phyloP scores from a whole-genome alignment of 495 filamentous ascomycete species.

The Lindgomyces ingoldianus region DNA sequence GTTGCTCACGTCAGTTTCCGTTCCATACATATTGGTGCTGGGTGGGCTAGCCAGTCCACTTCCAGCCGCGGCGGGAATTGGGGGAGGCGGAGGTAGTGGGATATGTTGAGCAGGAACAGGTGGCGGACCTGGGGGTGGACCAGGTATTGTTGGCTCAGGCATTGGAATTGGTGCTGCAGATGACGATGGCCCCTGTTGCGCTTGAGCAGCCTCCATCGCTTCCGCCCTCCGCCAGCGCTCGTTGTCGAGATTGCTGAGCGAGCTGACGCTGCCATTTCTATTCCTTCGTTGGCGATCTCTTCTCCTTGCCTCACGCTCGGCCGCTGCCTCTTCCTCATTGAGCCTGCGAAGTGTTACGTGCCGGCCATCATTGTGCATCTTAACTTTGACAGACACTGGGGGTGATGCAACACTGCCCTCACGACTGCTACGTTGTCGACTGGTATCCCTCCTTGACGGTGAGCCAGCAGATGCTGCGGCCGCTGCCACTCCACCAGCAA shows the following conservation, averaged over 20 bases:
- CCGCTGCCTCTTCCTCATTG: conserved; percentile 77
- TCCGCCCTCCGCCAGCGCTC: conserved; percentile 38
- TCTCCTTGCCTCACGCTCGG: conserved; percentile 58
- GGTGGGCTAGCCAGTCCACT: conserved; percentile 35
- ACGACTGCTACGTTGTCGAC: conserved; percentile 43
- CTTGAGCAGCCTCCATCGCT: conserved; percentile 29
- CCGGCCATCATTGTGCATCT: conserved; percentile 75
- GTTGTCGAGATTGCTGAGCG: conserved; percentile 34
- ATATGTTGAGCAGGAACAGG: conserved; percentile 12
- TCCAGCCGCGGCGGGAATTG: conserved; percentile 27
- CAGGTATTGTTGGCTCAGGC: background rate
- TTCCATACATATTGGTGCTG: conserved; percentile 39
- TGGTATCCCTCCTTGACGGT: conserved; percentile 42
- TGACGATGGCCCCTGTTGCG: conserved; percentile 15
- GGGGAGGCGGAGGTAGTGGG: conserved; percentile 41
- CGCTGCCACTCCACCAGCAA: conserved; percentile 46
- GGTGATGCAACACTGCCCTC: conserved; percentile 54
- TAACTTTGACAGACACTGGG: conserved; percentile 76
- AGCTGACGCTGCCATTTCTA: conserved; percentile 38
- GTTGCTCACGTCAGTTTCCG: conserved; percentile 45
- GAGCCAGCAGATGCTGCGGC: conserved; percentile 46
- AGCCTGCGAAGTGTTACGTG: conserved; percentile 80
- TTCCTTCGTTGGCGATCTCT: conserved; percentile 34
- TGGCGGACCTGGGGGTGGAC: conserved; percentile 24
- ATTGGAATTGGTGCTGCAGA: conserved; percentile 17